Evolutionary conservation across 768 basidiomycete species (phyloP).

Genomic region (Leccinum uliginosum): DNA sequence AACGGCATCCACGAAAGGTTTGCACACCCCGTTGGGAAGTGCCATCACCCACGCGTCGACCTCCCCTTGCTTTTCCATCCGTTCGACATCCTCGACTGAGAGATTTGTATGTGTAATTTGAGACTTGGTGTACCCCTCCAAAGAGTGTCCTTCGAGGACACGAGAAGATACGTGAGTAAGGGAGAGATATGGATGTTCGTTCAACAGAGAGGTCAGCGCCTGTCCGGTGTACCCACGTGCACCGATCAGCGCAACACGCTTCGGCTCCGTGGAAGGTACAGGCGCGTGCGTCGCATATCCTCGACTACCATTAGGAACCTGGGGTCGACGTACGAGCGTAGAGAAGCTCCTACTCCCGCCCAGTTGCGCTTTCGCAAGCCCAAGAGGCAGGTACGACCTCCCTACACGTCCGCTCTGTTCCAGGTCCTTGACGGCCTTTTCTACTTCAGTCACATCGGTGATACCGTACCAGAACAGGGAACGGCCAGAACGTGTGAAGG

Average conservation of each 20-base stretch:
- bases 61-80: constrained; percentile 83
- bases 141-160: constrained; percentile 77
- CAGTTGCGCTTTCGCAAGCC: constrained; percentile 15
- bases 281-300: constrained; percentile 75
- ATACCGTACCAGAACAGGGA: constrained; percentile 98
- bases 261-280: constrained; percentile 54
- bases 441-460: constrained; percentile 86
- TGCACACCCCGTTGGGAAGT: constrained; percentile 94
- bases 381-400: constrained; percentile 74
- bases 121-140: constrained; percentile 79
- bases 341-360: constrained; percentile 20
- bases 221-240: constrained; percentile 96
- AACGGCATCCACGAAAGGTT: constrained; percentile 94
- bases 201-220: constrained; percentile 81
- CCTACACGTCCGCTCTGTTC: constrained; percentile 81
- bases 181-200: constrained; percentile 81
- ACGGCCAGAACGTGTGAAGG: constrained; percentile 91
- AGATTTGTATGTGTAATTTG: constrained; percentile 77
- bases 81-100: constrained; percentile 69
- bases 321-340: constrained; percentile 25
- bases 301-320: constrained; percentile 46
- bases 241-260: constrained; percentile 91
- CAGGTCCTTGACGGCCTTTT: constrained; percentile 71
- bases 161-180: constrained; percentile 97
- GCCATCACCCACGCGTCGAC: constrained; percentile 99